phyloP scores from a whole-genome alignment of 2,329 filamentous ascomycete genomes.

The Cercospora sesami region DNA sequence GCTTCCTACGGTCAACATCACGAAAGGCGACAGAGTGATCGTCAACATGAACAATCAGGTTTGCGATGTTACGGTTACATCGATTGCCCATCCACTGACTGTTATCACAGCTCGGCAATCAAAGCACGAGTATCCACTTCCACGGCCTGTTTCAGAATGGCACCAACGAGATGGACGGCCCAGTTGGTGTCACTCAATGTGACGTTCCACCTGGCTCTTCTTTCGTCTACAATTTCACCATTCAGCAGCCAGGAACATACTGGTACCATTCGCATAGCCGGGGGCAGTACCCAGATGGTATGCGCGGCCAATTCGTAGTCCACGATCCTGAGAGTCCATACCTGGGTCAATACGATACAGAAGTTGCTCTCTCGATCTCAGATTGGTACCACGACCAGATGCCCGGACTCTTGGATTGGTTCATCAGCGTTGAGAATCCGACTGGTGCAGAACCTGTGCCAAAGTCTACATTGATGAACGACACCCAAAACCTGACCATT shows the following conservation, averaged over 20 bases:
- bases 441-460: slow-evolving; percentile 66
- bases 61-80: background rate
- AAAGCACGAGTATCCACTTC: slow-evolving; percentile 69
- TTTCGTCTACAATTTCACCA: slow-evolving; percentile 68
- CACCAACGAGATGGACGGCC: slow-evolving; percentile 73
- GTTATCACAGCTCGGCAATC: slow-evolving; percentile 53
- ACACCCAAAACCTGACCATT: slow-evolving; percentile 51
- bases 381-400: slow-evolving; percentile 70
- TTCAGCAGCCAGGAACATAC: slow-evolving; percentile 53
- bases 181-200: slow-evolving; percentile 66
- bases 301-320: slow-evolving; percentile 67
- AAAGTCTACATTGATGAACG: slow-evolving; percentile 65
- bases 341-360: slow-evolving; percentile 57
- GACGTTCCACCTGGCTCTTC: slow-evolving; percentile 62
- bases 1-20: slow-evolving; percentile 69
- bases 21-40: slow-evolving; percentile 70
- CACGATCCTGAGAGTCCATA: slow-evolving; percentile 58
- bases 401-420: slow-evolving; percentile 53
- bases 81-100: too few relatives aligned
- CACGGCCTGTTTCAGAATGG: slow-evolving; percentile 78
- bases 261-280: slow-evolving; percentile 70
- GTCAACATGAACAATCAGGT: slow-evolving; percentile 66
- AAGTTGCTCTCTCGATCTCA: slow-evolving; percentile 66
- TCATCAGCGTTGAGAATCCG: slow-evolving; percentile 56
- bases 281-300: slow-evolving; percentile 66